Percentiles rank a stretch among this genome's conserved stretches.
phyloP scores from a whole-genome alignment of 2,329 filamentous ascomycete genomes.

The Diaporthe longicolla region DNA sequence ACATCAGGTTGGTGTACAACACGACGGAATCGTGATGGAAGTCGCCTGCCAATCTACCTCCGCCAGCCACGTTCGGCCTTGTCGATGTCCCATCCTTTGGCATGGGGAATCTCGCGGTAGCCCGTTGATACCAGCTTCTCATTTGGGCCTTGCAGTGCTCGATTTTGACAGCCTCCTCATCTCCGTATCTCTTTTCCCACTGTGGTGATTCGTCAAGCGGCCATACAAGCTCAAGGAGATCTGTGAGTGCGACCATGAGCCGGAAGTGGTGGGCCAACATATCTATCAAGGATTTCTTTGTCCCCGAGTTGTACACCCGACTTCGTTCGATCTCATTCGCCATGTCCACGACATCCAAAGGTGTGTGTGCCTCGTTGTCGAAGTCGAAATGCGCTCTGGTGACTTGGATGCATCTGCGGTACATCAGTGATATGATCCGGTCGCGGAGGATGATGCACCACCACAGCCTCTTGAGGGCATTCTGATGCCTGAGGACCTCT shows the following conservation, averaged over 20 bases:
- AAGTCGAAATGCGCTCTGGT: conserved; percentile 48
- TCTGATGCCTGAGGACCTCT: conserved; percentile 26
- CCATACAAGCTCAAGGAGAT: conserved; percentile 61
- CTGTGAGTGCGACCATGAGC: conserved; percentile 62
- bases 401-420: conserved; percentile 53
- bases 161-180: conserved; percentile 52
- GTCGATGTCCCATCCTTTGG: conserved; percentile 52
- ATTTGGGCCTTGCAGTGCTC: conserved; percentile 55
- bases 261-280: conserved; percentile 62
- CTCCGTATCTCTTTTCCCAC: conserved; percentile 53
- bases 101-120: conserved; percentile 56
- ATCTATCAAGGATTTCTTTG: conserved; percentile 60
- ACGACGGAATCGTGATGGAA: conserved; percentile 59
- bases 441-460: conserved; percentile 56
- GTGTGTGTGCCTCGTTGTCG: conserved; percentile 50
- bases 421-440: conserved; percentile 52
- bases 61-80: conserved; percentile 45
- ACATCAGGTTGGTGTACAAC: conserved; percentile 63
- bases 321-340: conserved; percentile 60
- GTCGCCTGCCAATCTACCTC: conserved; percentile 45
- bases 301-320: conserved; percentile 60
- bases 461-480: conserved; percentile 53
- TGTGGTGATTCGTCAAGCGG: conserved; percentile 58
- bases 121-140: conserved; percentile 57
- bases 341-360: conserved; percentile 59